Evolutionary conservation across 2,329 filamentous ascomycete species (phyloP).

Genomic region (Claviceps purpurea): DNA sequence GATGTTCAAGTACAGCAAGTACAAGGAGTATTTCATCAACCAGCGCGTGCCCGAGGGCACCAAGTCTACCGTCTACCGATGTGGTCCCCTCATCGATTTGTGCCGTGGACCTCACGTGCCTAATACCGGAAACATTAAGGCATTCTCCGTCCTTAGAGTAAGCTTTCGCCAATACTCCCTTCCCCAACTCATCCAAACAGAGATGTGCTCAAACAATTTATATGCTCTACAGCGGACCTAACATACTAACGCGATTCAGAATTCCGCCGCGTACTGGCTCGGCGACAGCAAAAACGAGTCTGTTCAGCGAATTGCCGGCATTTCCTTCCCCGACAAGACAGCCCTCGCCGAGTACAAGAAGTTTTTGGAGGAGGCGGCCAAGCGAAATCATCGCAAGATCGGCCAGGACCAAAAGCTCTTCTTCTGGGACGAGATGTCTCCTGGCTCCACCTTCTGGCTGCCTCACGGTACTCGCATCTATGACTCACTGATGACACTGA

Average conservation of each 20-base stretch:
- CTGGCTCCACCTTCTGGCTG: slow-evolving; percentile 83
- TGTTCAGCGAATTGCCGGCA: slow-evolving; percentile 89
- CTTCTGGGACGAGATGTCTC: slow-evolving; percentile 91
- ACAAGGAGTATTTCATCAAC: slow-evolving; percentile 93
- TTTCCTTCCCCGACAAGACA: slow-evolving; percentile 94
- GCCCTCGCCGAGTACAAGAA: slow-evolving; percentile 84
- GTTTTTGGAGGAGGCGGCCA: slow-evolving; percentile 94
- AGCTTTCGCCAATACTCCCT: neutral
- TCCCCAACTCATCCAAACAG: neutral
- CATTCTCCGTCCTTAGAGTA: slow-evolving; percentile 80
- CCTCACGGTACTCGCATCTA: slow-evolving; percentile 90
- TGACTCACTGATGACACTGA: slow-evolving; percentile 70
- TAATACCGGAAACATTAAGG: slow-evolving; percentile 81
- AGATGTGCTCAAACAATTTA: neutral
- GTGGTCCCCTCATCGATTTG: slow-evolving; percentile 86
- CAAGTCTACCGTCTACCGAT: slow-evolving; percentile 86
- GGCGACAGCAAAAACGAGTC: slow-evolving; percentile 90
- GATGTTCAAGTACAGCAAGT: slow-evolving; percentile 95
- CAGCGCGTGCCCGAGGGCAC: slow-evolving; percentile 61
- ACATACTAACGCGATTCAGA: slow-evolving; percentile 35
- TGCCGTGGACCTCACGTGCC: slow-evolving; percentile 92
- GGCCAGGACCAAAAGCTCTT: slow-evolving; percentile 94
- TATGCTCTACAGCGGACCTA: slow-evolving; percentile 4
- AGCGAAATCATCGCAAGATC: slow-evolving; percentile 88
- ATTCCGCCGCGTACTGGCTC: slow-evolving; percentile 65